Conservation (phyloP, 1,284 basidiomycete species). For the Kwoniella shivajii region DNA sequence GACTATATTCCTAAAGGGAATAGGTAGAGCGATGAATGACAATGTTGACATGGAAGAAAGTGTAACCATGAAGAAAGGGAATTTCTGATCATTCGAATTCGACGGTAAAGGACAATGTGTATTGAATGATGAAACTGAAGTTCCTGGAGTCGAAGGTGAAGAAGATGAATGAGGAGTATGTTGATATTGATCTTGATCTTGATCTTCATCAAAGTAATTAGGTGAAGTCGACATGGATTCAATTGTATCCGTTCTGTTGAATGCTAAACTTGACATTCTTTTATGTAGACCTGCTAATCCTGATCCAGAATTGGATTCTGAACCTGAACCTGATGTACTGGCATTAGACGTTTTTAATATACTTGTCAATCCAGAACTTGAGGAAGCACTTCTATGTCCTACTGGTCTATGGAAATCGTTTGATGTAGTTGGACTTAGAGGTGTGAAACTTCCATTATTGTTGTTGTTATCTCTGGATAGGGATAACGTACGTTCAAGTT, state of each 20-base stretch:
- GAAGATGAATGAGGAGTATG: neutral
- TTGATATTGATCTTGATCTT: neutral
- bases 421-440: neutral
- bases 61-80: conserved; percentile 49
- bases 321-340: neutral
- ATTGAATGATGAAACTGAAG: conserved; percentile 37
- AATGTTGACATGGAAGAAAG: conserved; percentile 43
- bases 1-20: conserved; percentile 31
- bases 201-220: conserved; percentile 19
- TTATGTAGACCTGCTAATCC: conserved; percentile 17
- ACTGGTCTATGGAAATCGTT: neutral
- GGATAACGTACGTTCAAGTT: conserved; percentile 1
- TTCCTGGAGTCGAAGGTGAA: conserved; percentile 33
- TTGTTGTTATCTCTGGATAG: neutral
- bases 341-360: conserved; percentile 7
- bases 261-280: conserved; percentile 22
- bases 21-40: conserved; percentile 46
- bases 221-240: conserved; percentile 26
- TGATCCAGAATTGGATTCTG: neutral
- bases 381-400: neutral
- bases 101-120: conserved; percentile 44
- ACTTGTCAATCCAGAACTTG: neutral
- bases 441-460: neutral
- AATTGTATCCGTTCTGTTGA: conserved; percentile 35
- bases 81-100: conserved; percentile 10